A percentile compares a stretch with the other conserved stretches of the same genome.
Conservation (phyloP, 345 rosid species). For the Citrus mangshanensis region DNA sequence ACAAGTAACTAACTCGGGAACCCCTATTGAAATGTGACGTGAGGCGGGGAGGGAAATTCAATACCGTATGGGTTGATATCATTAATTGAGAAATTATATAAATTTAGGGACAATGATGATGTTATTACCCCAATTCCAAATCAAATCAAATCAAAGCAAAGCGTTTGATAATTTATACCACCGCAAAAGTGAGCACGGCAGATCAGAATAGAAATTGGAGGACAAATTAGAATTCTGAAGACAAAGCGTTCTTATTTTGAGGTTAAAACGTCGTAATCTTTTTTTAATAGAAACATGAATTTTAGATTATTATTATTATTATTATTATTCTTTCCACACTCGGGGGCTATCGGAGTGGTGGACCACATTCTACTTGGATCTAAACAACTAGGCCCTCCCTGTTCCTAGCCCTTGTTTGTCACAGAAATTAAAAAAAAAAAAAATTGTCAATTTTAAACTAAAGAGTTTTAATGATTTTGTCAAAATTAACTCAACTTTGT, state of each 20-base stretch:
- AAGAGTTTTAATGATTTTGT: background rate
- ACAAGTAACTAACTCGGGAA: too few species aligned
- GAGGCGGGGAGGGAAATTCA: too few species aligned
- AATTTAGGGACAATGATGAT: background rate
- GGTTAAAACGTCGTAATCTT: conserved; percentile 4
- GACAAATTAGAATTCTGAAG: background rate
- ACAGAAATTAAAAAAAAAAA: background rate
- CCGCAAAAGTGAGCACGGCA: background rate
- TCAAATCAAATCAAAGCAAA: background rate
- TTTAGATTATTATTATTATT: background rate
- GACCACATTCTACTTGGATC: background rate
- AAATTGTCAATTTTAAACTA: background rate
- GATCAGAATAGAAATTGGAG: background rate
- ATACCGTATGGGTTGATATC: too few species aligned
- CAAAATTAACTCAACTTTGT: background rate
- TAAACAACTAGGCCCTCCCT: background rate
- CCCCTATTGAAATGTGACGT: too few species aligned
- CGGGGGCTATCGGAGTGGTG: background rate
- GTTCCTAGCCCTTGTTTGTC: background rate
- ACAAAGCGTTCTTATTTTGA: too few species aligned
- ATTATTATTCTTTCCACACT: background rate
- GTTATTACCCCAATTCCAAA: background rate
- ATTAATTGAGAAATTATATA: too few species aligned
- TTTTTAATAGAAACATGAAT: background rate
- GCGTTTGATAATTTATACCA: background rate